Evolutionary conservation across 2,329 filamentous ascomycete genomes (phyloP), one percentile per base, ranked within the genome.

Genomic region (Podosphaera xanthii): DNA sequence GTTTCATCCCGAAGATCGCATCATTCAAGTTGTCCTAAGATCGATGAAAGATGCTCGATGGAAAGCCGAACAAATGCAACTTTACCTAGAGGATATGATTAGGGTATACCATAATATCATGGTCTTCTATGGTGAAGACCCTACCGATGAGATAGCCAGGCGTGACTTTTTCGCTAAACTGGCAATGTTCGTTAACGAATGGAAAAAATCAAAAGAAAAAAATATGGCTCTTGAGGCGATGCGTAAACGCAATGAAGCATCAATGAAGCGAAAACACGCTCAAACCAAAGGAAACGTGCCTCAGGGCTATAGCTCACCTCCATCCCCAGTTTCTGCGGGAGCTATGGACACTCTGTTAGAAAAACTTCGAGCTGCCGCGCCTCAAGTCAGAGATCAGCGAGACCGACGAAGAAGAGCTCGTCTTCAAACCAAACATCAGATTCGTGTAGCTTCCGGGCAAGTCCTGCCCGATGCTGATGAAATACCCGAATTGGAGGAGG

Each of bases 261-360:
- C 85, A 50, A 87, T 97, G 82, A 91, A 91, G 71, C 85, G 91
- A 66, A 96, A 95, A 74, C 74, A 79, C 63, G 80, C 86, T 63
- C 78, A 81, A n/a, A 74, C 83, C 63, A 84, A 85, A 67, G 71
- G 77, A 10, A 70, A 70, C 61, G 67, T 68, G 34, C 66, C 69
- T 34, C 64, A 69, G 36, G 70, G 70, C 44, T 73, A 72, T 12
- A 71, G 67, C 22, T 71, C 72, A 22, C 82, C 82, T 4, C 75
- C 77, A 36, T 84, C 83, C 2, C 85, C 87, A 33, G 78, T 79
- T 38, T 84, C 81, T 59, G 88, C 87, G 5, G 92, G 91, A 59
- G 92, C 90, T 58, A 97, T 98, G 90, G 92, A 98, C 72, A 87
- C 86, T 48, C 75, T 98, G 33, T 80, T 98, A 56, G 88, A 96